These are phyloP conservation scores for Prunus salicina DNA, from an alignment of 306 rosid genomes.

Conservation along the genomic window DNA sequence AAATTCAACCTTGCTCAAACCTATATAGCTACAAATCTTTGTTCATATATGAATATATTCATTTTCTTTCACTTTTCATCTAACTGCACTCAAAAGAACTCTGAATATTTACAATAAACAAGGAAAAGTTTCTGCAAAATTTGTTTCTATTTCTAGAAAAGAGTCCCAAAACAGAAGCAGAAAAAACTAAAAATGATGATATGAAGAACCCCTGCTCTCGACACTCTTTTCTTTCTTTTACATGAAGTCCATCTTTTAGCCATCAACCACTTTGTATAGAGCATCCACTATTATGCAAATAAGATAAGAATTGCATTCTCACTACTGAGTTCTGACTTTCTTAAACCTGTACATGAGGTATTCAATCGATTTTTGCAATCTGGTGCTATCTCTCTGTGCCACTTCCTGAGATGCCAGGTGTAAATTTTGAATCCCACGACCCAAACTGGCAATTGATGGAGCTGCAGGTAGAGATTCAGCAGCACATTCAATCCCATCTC, in stretches of 20 bases:
- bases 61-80: not conserved
- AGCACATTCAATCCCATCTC: slow-evolving; percentile 79
- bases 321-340: slow-evolving; percentile 45
- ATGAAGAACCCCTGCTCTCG: not conserved
- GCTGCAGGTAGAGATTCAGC: slow-evolving; percentile 62
- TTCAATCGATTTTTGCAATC: slow-evolving; percentile 54
- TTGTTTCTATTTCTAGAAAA: not conserved
- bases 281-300: not conserved
- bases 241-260: not conserved
- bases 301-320: slow-evolving; percentile 13
- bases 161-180: not conserved
- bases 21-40: not conserved
- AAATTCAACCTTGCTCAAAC: not conserved
- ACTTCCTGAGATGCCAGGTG: slow-evolving; percentile 47
- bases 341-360: slow-evolving; percentile 49
- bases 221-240: not conserved
- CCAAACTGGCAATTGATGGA: slow-evolving; percentile 74
- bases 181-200: not conserved
- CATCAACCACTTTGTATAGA: not conserved
- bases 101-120: not conserved
- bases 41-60: not conserved
- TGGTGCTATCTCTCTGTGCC: slow-evolving; percentile 50
- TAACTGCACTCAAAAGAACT: not conserved
- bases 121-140: not conserved
- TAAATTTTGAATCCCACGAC: slow-evolving; percentile 65